These are phyloP conservation scores for Coccomyxa subellipsoidea DNA, from an alignment of 163 green algal genomes.

Conservation along the genomic window DNA sequence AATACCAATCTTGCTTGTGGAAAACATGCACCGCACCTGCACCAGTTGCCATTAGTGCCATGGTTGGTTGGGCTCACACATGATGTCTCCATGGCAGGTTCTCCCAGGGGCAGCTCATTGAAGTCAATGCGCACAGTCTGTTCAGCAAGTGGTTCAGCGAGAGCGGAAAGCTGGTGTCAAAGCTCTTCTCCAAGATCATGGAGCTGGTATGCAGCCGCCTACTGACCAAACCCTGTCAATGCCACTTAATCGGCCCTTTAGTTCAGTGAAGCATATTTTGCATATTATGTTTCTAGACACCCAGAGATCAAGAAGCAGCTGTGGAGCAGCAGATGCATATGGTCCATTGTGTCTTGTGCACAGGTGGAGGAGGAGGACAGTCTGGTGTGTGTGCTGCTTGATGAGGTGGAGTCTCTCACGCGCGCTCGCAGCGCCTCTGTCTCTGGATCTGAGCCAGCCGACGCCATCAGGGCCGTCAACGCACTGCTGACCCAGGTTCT, in stretches of 20 bases:
- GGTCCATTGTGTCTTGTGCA: slow-evolving; percentile 11
- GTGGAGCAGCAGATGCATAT: not conserved
- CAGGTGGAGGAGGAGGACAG: slow-evolving; percentile 74
- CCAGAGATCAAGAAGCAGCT: too few species aligned
- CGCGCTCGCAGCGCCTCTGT: slow-evolving; percentile 49
- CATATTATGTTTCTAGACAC: too few species aligned
- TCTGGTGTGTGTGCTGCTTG: slow-evolving; percentile 95
- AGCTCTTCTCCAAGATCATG: slow-evolving; percentile 85
- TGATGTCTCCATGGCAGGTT: slow-evolving; percentile 63
- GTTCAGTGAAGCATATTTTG: too few species aligned
- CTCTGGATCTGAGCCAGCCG: slow-evolving; percentile 67
- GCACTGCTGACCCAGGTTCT: slow-evolving; percentile 77
- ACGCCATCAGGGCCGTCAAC: slow-evolving; percentile 90
- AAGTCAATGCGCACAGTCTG: slow-evolving; percentile 95
- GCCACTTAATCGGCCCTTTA: too few species aligned
- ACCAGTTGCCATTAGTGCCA: too few species aligned
- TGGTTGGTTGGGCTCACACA: too few species aligned
- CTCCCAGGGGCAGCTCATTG: slow-evolving; percentile 68
- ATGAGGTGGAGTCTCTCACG: slow-evolving; percentile 73
- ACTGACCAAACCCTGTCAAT: too few species aligned
- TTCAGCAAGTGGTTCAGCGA: slow-evolving; percentile 96
- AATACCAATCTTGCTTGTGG: not conserved
- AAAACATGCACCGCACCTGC: too few species aligned
- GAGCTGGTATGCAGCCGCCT: slow-evolving; percentile 52
- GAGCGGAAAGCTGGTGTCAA: slow-evolving; percentile 64